Conservation (phyloP, 164 flowering plant genomes). For the Litsea cubeba region DNA sequence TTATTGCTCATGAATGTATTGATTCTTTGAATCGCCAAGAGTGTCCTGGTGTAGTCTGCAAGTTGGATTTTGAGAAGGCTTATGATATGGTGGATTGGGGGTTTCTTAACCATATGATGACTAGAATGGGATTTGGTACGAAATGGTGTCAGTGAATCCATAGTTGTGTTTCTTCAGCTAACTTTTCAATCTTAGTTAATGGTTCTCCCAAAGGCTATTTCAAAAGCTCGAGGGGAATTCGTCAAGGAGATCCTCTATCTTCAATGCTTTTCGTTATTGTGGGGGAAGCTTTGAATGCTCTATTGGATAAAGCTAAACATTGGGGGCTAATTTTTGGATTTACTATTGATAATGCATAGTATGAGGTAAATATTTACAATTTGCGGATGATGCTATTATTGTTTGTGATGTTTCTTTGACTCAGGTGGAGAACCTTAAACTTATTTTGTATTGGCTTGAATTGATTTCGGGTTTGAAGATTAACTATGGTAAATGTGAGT, state of each 20-base stretch:
- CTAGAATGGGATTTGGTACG: not conserved
- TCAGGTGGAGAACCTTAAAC: not conserved
- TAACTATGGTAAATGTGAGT: not conserved
- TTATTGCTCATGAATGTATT: not conserved
- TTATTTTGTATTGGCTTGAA: not conserved
- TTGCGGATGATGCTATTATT: not conserved
- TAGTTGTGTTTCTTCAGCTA: not conserved
- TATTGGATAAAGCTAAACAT: not conserved
- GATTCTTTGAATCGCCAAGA: not conserved
- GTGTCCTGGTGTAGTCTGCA: not conserved
- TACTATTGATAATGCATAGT: not conserved
- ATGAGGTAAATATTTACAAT: not conserved
- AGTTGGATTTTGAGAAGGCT: not conserved
- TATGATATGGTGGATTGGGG: not conserved
- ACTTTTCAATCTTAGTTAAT: not conserved
- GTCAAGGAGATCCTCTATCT: conserved; percentile 2
- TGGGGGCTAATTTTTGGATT: not conserved
- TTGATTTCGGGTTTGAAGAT: not conserved
- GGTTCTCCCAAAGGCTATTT: not conserved
- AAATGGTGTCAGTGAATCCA: not conserved
- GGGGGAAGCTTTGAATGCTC: not conserved
- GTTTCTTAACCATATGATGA: not conserved
- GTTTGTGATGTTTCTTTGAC: not conserved
- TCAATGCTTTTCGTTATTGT: not conserved
- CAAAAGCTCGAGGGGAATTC: not conserved